Percentiles rank a stretch among this genome's conserved stretches.
Conservation (phyloP, 2,329 filamentous ascomycete species). For the Xylaria sp. region DNA sequence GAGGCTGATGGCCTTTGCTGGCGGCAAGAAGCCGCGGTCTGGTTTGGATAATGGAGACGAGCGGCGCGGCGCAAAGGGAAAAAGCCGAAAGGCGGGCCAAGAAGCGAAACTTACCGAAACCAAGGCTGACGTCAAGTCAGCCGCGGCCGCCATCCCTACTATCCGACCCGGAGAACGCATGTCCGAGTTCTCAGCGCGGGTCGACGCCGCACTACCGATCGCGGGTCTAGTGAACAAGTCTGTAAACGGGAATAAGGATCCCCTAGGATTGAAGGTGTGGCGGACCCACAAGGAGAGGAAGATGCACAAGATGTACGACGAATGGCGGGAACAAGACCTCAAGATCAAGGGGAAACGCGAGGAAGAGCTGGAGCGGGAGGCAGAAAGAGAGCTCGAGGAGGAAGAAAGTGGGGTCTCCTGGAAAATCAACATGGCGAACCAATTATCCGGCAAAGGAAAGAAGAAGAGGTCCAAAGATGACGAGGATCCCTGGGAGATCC, state of each 20-base stretch:
- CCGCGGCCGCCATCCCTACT: conserved; percentile 61
- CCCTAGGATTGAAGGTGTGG: conserved; percentile 72
- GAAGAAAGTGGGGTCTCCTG: conserved; percentile 62
- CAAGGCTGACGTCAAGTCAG: conserved; percentile 38
- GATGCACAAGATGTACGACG: conserved; percentile 82
- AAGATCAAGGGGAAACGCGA: conserved; percentile 72
- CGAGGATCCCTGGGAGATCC: conserved; percentile 80
- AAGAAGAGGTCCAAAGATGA: conserved; percentile 62
- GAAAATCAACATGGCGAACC: conserved; percentile 56
- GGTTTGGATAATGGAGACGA: conserved; percentile 78
- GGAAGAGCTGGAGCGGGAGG: conserved; percentile 72
- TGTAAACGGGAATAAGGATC: conserved; percentile 69
- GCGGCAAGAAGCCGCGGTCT: conserved; percentile 68
- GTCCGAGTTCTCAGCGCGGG: conserved; percentile 82
- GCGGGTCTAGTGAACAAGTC: conserved; percentile 74
- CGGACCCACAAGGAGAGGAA: conserved; percentile 86
- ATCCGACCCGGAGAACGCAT: conserved; percentile 88
- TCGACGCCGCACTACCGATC: conserved; percentile 86
- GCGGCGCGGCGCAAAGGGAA: conserved; percentile 49
- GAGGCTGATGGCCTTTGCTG: conserved; percentile 81
- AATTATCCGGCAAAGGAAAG: conserved; percentile 55
- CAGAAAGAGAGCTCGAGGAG: conserved; percentile 71
- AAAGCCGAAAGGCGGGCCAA: conserved; percentile 44
- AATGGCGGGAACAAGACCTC: conserved; percentile 76
- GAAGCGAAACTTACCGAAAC: conserved; percentile 35